These are phyloP conservation scores for Malassezia pachydermatis DNA, from an alignment of 1,284 basidiomycete species.

Conservation along the genomic window DNA sequence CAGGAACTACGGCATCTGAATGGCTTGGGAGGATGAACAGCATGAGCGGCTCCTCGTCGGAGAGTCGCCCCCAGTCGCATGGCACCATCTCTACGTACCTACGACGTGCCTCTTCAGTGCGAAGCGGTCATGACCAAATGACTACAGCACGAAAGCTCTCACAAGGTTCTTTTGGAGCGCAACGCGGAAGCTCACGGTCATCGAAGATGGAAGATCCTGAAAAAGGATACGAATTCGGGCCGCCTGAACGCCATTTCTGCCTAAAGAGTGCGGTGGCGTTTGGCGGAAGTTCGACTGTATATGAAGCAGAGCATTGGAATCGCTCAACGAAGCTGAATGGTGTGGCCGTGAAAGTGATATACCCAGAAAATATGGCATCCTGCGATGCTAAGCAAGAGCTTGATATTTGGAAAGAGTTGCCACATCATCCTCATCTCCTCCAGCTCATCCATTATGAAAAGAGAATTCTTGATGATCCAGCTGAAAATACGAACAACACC, in stretches of 20 bases:
- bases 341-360: slow-evolving; percentile 8
- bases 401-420: slow-evolving; percentile 4
- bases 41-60: no score
- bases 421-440: slow-evolving; percentile 6
- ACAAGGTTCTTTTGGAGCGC: neutral
- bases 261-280: slow-evolving; percentile 6
- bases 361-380: neutral
- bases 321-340: neutral
- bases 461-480: neutral
- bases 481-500: neutral
- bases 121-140: neutral
- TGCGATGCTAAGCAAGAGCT: neutral
- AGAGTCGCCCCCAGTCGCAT: no score
- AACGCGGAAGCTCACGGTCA: neutral
- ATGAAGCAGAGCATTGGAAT: neutral
- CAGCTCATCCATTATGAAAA: slow-evolving; percentile 3
- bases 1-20: no score
- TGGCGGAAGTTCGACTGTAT: slow-evolving; percentile 4
- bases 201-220: neutral
- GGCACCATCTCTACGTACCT: neutral
- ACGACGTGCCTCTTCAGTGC: slow-evolving; percentile 1
- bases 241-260: neutral
- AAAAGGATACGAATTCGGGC: slow-evolving; percentile 11
- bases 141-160: neutral
- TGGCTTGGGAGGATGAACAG: no score